phyloP scores from a whole-genome alignment of 441 rosid species.

The Arabidopsis hybrid region DNA sequence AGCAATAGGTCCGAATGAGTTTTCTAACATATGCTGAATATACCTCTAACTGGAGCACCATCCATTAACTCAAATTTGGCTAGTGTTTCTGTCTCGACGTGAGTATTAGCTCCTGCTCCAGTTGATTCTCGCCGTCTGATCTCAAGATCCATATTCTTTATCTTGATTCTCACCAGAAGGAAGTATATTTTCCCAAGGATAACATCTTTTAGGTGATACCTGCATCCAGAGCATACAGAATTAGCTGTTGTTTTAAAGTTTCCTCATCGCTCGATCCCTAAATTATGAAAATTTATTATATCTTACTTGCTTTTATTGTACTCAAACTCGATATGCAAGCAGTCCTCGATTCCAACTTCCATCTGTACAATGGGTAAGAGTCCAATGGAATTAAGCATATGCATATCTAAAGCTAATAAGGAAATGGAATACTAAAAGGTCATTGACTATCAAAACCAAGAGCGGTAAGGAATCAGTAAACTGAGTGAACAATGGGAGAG shows the following conservation, averaged over 20 bases:
- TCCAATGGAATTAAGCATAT: slow-evolving; percentile 20
- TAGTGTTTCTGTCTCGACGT: slow-evolving; percentile 96
- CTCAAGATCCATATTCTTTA: slow-evolving; percentile 98
- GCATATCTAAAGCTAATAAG: slow-evolving; percentile 17
- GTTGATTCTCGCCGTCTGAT: slow-evolving; percentile 97
- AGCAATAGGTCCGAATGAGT: not conserved
- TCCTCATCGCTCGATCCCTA: not conserved
- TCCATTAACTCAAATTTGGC: slow-evolving; percentile 99
- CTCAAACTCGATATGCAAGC: slow-evolving; percentile 99
- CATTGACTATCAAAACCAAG: slow-evolving; percentile 10
- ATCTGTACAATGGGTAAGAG: slow-evolving; percentile 57
- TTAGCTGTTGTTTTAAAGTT: slow-evolving; percentile 4
- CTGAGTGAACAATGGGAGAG: not conserved
- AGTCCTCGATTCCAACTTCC: slow-evolving; percentile 99
- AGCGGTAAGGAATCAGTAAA: slow-evolving; percentile 13
- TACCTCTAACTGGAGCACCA: slow-evolving; percentile 99
- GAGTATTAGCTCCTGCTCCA: slow-evolving; percentile 92
- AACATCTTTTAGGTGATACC: slow-evolving; percentile 96
- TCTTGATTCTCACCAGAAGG: slow-evolving; percentile 93
- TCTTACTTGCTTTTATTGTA: slow-evolving; percentile 99
- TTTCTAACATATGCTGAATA: slow-evolving; percentile 4
- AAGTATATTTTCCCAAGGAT: slow-evolving; percentile 94
- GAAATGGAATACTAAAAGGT: slow-evolving; percentile 1
- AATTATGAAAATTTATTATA: not conserved
- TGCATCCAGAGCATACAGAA: slow-evolving; percentile 47